A percentile compares a stretch with the other conserved stretches of the same genome.
Evolutionary conservation across 164 flowering plant genomes (phyloP).

Genomic region (Buxus sempervirens): DNA sequence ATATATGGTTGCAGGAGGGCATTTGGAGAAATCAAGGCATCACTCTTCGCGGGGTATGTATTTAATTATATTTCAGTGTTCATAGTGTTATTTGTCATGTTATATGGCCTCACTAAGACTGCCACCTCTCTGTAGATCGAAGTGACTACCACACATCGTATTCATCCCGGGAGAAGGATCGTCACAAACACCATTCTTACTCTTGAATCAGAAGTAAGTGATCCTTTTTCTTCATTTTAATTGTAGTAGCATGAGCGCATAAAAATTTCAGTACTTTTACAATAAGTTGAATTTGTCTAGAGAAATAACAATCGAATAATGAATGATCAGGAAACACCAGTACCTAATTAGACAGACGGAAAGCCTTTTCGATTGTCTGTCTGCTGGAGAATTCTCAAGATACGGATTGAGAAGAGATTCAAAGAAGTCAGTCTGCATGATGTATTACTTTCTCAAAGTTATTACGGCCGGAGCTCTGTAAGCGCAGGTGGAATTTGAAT

Average conservation of each 20-base stretch:
- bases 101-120: neutral
- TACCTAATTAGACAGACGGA: neutral
- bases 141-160: conserved; percentile 55
- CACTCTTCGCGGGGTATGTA: conserved; percentile 73
- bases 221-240: neutral
- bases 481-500: no score
- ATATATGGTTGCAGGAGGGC: conserved; percentile 43
- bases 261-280: neutral
- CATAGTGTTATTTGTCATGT: neutral
- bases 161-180: conserved; percentile 81
- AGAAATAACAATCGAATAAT: neutral
- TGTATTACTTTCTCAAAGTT: no score
- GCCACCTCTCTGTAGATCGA: conserved; percentile 40
- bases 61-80: neutral
- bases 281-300: neutral
- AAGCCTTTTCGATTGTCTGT: no score
- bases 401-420: no score
- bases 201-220: conserved; percentile 11
- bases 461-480: no score
- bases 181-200: conserved; percentile 61
- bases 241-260: neutral
- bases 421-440: no score
- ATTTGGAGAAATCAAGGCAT: conserved; percentile 67
- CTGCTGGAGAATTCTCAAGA: no score
- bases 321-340: neutral